Conservation (phyloP, 306 rosid species). For the Lathyrus oleraceus region DNA sequence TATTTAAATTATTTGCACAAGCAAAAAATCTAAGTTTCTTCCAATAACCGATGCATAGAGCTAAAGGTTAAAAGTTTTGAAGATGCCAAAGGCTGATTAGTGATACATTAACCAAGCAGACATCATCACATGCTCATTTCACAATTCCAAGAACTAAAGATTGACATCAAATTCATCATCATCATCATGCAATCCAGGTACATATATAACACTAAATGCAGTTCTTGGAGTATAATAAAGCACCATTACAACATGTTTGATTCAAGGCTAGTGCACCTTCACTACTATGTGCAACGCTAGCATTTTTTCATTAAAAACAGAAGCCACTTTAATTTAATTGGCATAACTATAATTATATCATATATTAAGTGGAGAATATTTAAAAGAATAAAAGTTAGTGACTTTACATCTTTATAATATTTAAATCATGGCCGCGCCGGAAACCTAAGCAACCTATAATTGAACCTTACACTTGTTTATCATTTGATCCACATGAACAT, state of each 20-base stretch:
- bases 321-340: conserved; percentile 27
- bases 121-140: conserved; percentile 34
- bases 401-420: conserved; percentile 40
- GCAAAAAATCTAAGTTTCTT: neutral
- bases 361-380: conserved; percentile 42
- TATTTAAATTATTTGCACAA: neutral
- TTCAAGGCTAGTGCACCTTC: conserved; percentile 33
- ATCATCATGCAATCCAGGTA: neutral
- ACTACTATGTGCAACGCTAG: conserved; percentile 13
- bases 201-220: conserved; percentile 8
- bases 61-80: conserved; percentile 22
- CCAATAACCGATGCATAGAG: conserved; percentile 23
- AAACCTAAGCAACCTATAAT: conserved; percentile 40
- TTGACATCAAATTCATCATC: conserved; percentile 33
- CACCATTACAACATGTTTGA: conserved; percentile 32
- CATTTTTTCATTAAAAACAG: conserved; percentile 20
- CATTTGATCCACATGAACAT: conserved; percentile 25
- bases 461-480: conserved; percentile 29
- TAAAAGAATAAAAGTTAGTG: conserved; percentile 35
- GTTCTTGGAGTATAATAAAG: conserved; percentile 23
- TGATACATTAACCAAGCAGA: conserved; percentile 26
- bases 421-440: conserved; percentile 42
- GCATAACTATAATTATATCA: conserved; percentile 4
- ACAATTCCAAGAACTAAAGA: conserved; percentile 26
- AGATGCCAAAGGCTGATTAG: conserved; percentile 31